Conservation (phyloP, 495 filamentous ascomycete species). For the Xylaria bambusicola region DNA sequence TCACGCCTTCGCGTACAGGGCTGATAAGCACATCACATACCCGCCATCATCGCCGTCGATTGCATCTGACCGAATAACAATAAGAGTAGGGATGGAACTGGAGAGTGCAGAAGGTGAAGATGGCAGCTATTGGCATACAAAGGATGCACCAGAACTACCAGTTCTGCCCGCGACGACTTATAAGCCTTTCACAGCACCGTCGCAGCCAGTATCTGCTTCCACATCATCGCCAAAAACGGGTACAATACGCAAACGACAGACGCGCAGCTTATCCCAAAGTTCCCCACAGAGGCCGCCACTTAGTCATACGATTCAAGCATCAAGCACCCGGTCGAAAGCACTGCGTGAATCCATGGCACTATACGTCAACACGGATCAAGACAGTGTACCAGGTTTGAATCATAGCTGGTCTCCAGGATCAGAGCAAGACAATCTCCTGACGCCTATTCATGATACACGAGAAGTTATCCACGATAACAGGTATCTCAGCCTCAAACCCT, state of each 20-base stretch:
- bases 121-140: neutral
- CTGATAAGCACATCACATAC: neutral
- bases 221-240: neutral
- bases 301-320: neutral
- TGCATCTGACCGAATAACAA: neutral
- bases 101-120: neutral
- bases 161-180: neutral
- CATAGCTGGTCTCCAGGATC: conserved; percentile 16
- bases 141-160: neutral
- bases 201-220: neutral
- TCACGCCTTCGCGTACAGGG: neutral
- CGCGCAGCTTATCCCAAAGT: neutral
- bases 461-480: neutral
- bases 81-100: conserved; percentile 4
- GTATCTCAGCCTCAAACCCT: conserved; percentile 38
- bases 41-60: neutral
- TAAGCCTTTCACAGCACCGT: neutral
- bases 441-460: neutral
- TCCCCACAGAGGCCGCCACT: neutral
- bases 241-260: neutral
- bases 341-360: neutral
- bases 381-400: neutral
- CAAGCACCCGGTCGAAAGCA: neutral
- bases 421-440: neutral
- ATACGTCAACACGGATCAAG: neutral